Conservation (phyloP, 2,329 filamentous ascomycete genomes). For the Tolypocladium album region DNA sequence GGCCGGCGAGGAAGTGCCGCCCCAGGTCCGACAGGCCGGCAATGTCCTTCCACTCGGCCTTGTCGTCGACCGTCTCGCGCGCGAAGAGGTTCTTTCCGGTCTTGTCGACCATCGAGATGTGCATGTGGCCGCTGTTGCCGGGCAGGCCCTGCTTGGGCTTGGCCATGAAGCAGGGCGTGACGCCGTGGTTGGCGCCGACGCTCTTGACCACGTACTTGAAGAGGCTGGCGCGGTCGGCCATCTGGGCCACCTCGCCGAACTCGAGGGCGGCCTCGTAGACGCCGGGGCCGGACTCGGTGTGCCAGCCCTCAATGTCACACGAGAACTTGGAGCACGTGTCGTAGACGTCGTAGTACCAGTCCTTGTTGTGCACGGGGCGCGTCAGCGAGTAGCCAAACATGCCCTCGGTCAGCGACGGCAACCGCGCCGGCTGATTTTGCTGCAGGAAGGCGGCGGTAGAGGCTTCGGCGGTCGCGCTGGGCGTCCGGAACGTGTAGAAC, state of each 20-base stretch:
- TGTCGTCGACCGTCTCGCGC: slow-evolving; percentile 59
- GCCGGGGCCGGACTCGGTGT: slow-evolving; percentile 86
- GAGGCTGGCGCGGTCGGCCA: slow-evolving; percentile 83
- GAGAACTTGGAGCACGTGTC: slow-evolving; percentile 67
- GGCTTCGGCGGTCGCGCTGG: slow-evolving; percentile 37
- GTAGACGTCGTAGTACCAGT: slow-evolving; percentile 85
- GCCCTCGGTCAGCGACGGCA: slow-evolving; percentile 76
- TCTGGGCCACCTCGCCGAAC: slow-evolving; percentile 75
- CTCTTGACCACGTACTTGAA: slow-evolving; percentile 97
- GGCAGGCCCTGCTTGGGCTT: slow-evolving; percentile 87
- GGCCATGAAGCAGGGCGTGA: slow-evolving; percentile 97
- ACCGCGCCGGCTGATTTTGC: slow-evolving; percentile 59
- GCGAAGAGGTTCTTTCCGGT: slow-evolving; percentile 77
- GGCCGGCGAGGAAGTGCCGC: slow-evolving; percentile 82
- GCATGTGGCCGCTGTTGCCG: slow-evolving; percentile 93
- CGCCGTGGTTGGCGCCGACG: slow-evolving; percentile 74
- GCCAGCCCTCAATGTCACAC: slow-evolving; percentile 86
- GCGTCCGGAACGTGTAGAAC: slow-evolving; percentile 81
- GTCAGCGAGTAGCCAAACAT: slow-evolving; percentile 96
- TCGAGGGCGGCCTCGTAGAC: slow-evolving; percentile 94
- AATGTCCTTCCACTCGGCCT: slow-evolving; percentile 65
- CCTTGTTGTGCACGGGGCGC: slow-evolving; percentile 77
- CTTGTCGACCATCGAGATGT: slow-evolving; percentile 75
- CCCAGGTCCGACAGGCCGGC: slow-evolving; percentile 77
- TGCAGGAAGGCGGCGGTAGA: slow-evolving; percentile 66